These are phyloP conservation scores for Hydnomerulius pinastri DNA, from an alignment of 768 basidiomycete genomes.

Conservation along the genomic window DNA sequence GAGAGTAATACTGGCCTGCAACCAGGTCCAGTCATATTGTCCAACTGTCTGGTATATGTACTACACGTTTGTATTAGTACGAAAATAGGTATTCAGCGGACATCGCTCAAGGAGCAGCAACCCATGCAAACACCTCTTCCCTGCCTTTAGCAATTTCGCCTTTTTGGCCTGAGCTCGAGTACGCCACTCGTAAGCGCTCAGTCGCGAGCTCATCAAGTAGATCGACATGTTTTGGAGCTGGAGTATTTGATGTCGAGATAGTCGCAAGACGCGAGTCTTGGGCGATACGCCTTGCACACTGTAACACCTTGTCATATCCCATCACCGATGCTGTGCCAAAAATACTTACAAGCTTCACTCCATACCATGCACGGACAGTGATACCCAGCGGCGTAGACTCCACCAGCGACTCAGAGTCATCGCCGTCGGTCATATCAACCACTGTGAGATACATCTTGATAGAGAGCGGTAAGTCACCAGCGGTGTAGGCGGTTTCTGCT, in stretches of 20 bases:
- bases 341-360: slow-evolving; percentile 71
- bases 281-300: slow-evolving; percentile 65
- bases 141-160: slow-evolving; percentile 41
- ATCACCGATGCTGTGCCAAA: neutral
- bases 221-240: slow-evolving; percentile 53
- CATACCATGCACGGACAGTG: slow-evolving; percentile 77
- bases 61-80: neutral
- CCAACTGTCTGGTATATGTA: neutral
- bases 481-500: slow-evolving; percentile 86
- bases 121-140: slow-evolving; percentile 49
- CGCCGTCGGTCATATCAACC: slow-evolving; percentile 74
- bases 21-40: too few species aligned
- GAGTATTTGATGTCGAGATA: slow-evolving; percentile 58
- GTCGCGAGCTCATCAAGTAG: slow-evolving; percentile 72
- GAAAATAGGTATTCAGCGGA: neutral
- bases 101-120: slow-evolving; percentile 26
- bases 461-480: slow-evolving; percentile 71
- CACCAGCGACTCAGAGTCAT: slow-evolving; percentile 49
- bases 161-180: slow-evolving; percentile 45
- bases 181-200: slow-evolving; percentile 65
- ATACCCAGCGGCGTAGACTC: slow-evolving; percentile 54
- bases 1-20: too few species aligned
- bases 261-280: slow-evolving; percentile 39
- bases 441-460: slow-evolving; percentile 78
- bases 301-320: slow-evolving; percentile 8